Evolutionary conservation across 1,284 basidiomycete genomes (phyloP), one percentile per base, ranked within the genome.

Genomic region (Veloporphyrellus conicus): DNA sequence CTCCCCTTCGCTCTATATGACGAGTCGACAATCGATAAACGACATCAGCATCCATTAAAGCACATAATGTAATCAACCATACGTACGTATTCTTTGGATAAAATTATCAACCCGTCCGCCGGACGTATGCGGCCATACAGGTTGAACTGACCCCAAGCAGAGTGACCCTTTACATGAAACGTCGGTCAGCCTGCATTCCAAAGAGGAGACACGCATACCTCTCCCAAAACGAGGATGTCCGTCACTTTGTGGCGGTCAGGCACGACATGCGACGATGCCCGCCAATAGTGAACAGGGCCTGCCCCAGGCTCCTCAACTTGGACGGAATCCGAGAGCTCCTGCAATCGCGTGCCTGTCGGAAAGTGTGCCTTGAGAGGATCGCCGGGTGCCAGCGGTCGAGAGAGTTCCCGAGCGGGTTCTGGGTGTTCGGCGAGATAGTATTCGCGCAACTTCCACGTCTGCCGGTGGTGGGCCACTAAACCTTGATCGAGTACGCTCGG

Each of bases 71-170:
- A 7, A 9, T n/a, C n/a, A n/a, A 35, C 5, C 4, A 10, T 20
- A 35, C 34, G 18, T 59, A 88, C 86, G 59, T 89, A 89, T 76
- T 84, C 81, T 60, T 89, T 89, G 15, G 74, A 79, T 3, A 89
- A 58, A 52, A 76, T 82, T 35, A 89, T 72, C 50, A 87, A 78
- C 3, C 87, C 86, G 59, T 89, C 86, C 53, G 73, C 76, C 20
- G 82, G 78, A 45, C 87, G 71, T 27, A 89, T 72, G 12, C 84
- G 77, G 33, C 87, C 86, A 9, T 81, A 65, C 16, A 89, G 64
- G 47, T 73, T 82, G 63, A 88, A 89, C 56, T 87, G 81, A 18
- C 86, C 86, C 87, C 86, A 89, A 22, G 84, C 78, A 4, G 87
- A 89, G 63, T 89, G 87, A 10, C 86, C 87, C 82, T 87, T 52